These are phyloP conservation scores for Delitschia confertaspora DNA, from an alignment of 495 filamentous ascomycete species.

Conservation along the genomic window DNA sequence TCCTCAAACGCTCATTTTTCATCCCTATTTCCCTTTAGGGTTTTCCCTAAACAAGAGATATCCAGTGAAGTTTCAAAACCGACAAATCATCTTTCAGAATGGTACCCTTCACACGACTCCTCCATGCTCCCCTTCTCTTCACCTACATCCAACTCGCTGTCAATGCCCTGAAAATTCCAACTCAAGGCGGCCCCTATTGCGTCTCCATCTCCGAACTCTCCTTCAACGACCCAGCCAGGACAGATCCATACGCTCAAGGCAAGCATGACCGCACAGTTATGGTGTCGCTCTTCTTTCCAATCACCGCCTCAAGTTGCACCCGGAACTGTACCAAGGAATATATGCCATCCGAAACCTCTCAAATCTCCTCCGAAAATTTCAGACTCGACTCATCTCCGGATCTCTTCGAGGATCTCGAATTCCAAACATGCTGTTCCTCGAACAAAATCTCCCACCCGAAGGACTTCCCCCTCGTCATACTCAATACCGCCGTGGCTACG, in stretches of 20 bases:
- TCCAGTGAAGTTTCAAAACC: too few species aligned
- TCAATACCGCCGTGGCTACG: conserved; percentile 55
- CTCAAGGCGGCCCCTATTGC: too few species aligned
- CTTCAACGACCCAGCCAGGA: too few species aligned
- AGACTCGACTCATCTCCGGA: background rate
- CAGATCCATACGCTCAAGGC: background rate
- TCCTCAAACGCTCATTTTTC: too few species aligned
- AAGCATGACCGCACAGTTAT: background rate
- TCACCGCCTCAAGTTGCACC: background rate
- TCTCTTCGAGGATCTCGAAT: conserved; percentile 21
- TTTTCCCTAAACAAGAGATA: too few species aligned
- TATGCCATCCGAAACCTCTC: background rate
- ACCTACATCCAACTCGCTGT: too few species aligned
- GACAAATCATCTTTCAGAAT: too few species aligned
- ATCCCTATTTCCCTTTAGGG: too few species aligned
- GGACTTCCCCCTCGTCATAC: conserved; percentile 45
- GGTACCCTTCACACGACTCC: too few species aligned
- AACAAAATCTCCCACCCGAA: background rate
- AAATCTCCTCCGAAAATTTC: conserved; percentile 1
- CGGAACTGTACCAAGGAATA: background rate
- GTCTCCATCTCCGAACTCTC: too few species aligned
- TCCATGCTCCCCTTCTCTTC: too few species aligned
- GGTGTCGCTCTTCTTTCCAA: conserved; percentile 1
- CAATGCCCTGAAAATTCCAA: too few species aligned
- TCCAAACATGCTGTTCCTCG: conserved; percentile 1